Evolutionary conservation across 306 rosid species (phyloP).

Genomic region (Citrullus amarus): DNA sequence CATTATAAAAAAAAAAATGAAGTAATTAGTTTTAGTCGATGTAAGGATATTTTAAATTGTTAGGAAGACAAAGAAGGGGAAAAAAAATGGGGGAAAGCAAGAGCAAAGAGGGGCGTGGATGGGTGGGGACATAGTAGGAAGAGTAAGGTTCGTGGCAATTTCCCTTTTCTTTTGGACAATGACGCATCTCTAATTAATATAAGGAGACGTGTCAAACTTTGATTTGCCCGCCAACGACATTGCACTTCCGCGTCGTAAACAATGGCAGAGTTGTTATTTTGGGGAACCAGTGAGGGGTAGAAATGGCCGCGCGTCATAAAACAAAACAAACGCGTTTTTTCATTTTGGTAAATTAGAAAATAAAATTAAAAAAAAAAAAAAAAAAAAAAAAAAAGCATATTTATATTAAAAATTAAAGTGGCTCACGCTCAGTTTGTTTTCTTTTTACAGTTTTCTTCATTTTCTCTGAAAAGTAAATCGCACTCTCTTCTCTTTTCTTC

Average conservation of each 20-base stretch:
- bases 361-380: background rate
- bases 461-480: slow-evolving; percentile 6
- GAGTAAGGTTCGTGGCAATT: slow-evolving; percentile 1
- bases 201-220: background rate
- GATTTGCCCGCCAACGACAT: background rate
- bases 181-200: background rate
- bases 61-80: background rate
- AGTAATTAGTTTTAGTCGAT: background rate
- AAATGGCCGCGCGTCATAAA: background rate
- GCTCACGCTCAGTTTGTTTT: background rate
- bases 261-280: slow-evolving; percentile 2
- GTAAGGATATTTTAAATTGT: background rate
- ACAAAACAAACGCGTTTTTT: background rate
- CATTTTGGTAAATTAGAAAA: background rate
- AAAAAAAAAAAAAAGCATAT: background rate
- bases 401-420: background rate
- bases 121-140: background rate
- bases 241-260: background rate
- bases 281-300: background rate
- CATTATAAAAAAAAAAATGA: too few relatives aligned
- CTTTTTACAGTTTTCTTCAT: slow-evolving; percentile 1
- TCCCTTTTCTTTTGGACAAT: background rate
- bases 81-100: too few relatives aligned
- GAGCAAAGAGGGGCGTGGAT: background rate
- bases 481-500: background rate